Conservation (phyloP, 2,329 filamentous ascomycete genomes). For the Ophiostoma perfectum region DNA sequence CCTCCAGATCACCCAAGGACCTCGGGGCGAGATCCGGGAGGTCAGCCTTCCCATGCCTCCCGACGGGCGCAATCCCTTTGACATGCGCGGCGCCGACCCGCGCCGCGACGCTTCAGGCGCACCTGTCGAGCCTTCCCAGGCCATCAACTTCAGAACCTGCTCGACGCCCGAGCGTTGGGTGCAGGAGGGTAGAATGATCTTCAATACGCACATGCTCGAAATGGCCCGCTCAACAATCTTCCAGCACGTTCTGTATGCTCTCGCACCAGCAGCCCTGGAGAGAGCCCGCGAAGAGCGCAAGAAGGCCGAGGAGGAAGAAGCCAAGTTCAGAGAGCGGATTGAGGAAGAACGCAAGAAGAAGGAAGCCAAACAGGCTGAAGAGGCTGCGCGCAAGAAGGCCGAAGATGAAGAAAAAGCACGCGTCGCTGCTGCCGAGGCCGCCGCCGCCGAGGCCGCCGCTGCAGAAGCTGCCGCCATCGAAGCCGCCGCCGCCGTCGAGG, state of each 20-base stretch:
- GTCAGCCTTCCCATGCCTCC: constrained; percentile 39
- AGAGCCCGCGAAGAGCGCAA: constrained; percentile 67
- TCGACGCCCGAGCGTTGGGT: constrained; percentile 75
- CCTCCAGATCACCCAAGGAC: constrained; percentile 52
- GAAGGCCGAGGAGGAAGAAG: constrained; percentile 52
- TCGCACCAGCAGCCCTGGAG: constrained; percentile 81
- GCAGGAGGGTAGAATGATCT: constrained; percentile 84
- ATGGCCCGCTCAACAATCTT: constrained; percentile 67
- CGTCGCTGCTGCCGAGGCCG: constrained; percentile 50
- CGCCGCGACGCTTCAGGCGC: constrained; percentile 41
- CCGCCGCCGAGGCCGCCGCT: constrained; percentile 53
- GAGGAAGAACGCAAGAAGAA: constrained; percentile 56
- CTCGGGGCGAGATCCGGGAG: constrained; percentile 49
- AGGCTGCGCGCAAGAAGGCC: constrained; percentile 55
- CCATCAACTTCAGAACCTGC: constrained; percentile 67
- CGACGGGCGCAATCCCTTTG: constrained; percentile 4
- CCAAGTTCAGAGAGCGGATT: constrained; percentile 51
- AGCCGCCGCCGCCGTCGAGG: constrained; percentile 44
- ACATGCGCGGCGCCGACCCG: constrained; percentile 33
- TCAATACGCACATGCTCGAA: constrained; percentile 54
- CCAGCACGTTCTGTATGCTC: constrained; percentile 58
- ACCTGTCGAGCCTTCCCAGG: constrained; percentile 61
- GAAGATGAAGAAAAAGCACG: constrained; percentile 62
- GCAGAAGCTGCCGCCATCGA: constrained; percentile 53
- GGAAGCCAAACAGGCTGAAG: constrained; percentile 66